phyloP scores from a whole-genome alignment of 768 basidiomycete species.

The Omphalotus guepiniiformis region DNA sequence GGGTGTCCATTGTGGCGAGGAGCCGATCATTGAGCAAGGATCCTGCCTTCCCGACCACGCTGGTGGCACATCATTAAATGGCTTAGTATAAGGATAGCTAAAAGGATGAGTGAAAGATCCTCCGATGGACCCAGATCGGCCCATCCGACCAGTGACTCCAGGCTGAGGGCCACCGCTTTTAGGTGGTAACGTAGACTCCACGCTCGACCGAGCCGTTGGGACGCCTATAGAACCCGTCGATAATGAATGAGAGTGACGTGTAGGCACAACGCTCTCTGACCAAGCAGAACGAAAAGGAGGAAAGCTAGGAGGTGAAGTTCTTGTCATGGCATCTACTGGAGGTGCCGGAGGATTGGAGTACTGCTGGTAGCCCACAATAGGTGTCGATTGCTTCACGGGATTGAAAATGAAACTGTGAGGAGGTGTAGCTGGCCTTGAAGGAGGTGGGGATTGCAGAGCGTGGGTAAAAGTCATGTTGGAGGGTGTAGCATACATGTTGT shows the following conservation, averaged over 20 bases:
- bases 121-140: conserved; percentile 54
- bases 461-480: conserved; percentile 8
- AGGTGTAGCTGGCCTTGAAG: conserved; percentile 30
- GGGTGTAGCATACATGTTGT: background rate
- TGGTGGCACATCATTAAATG: conserved; percentile 19
- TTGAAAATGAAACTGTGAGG: conserved; percentile 25
- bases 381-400: conserved; percentile 25
- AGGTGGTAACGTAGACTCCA: conserved; percentile 1
- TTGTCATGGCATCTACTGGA: conserved; percentile 9
- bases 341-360: conserved; percentile 18
- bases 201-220: background rate
- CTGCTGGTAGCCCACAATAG: conserved; percentile 12
- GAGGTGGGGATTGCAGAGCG: conserved; percentile 20
- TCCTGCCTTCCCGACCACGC: conserved; percentile 1
- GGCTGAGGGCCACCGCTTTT: background rate
- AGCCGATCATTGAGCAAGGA: no score
- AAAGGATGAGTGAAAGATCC: conserved; percentile 38
- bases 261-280: conserved; percentile 12
- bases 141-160: conserved; percentile 45
- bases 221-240: conserved; percentile 11
- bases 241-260: conserved; percentile 13
- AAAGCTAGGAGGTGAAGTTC: conserved; percentile 17
- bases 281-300: conserved; percentile 13
- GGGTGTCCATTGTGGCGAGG: background rate
- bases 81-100: conserved; percentile 31